These are phyloP conservation scores for Ilex asprella DNA, from an alignment of 257 asterid species.

Conservation along the genomic window DNA sequence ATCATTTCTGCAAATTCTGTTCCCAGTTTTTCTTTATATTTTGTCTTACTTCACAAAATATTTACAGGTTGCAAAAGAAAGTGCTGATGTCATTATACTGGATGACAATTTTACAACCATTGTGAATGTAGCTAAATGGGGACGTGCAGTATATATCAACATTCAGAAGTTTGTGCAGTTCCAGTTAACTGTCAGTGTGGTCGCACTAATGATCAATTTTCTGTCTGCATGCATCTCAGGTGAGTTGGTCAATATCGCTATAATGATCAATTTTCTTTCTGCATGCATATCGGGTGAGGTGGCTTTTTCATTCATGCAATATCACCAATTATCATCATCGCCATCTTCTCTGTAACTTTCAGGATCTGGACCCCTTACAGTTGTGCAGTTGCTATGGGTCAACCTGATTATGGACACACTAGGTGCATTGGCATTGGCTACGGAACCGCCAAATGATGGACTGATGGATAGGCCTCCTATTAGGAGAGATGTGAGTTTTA, in stretches of 20 bases:
- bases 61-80: constrained; percentile 92
- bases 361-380: constrained; percentile 88
- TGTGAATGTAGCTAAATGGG: constrained; percentile 97
- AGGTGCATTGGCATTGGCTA: constrained; percentile 86
- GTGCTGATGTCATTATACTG: constrained; percentile 89
- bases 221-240: constrained; percentile 85
- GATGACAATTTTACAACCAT: constrained; percentile 95
- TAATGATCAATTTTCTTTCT: constrained; percentile 56
- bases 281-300: constrained; percentile 66
- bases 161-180: constrained; percentile 97
- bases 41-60: not conserved
- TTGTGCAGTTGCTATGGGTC: constrained; percentile 91
- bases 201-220: constrained; percentile 88
- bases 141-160: constrained; percentile 93
- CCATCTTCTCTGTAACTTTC: constrained; percentile 3
- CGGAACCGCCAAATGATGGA: constrained; percentile 79
- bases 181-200: constrained; percentile 89
- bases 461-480: constrained; percentile 65
- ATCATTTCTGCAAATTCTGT: no score
- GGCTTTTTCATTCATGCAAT: not conserved
- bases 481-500: constrained; percentile 49
- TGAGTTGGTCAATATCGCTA: constrained; percentile 29
- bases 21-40: no score
- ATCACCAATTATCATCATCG: not conserved
- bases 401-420: constrained; percentile 93